Conservation (phyloP, 2,329 filamentous ascomycete genomes). For the Dactylellina drechsleri region DNA sequence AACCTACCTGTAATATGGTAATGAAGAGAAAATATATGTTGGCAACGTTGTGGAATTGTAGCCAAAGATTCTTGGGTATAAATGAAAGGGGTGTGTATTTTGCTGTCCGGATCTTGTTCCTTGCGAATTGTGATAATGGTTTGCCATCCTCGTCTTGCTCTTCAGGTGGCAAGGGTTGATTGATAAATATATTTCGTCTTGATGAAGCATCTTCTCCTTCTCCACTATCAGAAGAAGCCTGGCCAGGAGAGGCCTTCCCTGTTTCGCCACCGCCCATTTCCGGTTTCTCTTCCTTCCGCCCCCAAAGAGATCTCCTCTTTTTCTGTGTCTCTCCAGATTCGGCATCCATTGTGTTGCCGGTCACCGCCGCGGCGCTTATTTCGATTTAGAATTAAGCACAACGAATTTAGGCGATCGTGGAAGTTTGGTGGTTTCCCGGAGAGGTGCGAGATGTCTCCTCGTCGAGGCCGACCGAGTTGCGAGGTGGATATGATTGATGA, state of each 20-base stretch:
- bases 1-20: slow-evolving; percentile 88
- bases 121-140: slow-evolving; percentile 74
- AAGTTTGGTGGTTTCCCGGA: neutral
- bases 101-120: slow-evolving; percentile 97
- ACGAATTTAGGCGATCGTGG: too few species aligned
- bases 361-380: neutral
- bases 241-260: slow-evolving; percentile 37
- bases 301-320: slow-evolving; percentile 36
- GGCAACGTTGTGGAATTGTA: slow-evolving; percentile 98
- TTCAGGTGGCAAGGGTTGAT: slow-evolving; percentile 78
- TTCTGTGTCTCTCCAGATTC: slow-evolving; percentile 48
- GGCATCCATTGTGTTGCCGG: slow-evolving; percentile 38
- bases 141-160: slow-evolving; percentile 83
- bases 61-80: slow-evolving; percentile 94
- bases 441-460: neutral
- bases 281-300: slow-evolving; percentile 42
- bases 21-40: slow-evolving; percentile 98
- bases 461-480: neutral
- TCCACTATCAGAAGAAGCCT: slow-evolving; percentile 45
- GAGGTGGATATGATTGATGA: neutral
- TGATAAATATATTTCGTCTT: slow-evolving; percentile 80
- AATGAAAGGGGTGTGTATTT: slow-evolving; percentile 98
- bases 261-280: slow-evolving; percentile 39
- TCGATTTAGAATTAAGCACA: too few species aligned
- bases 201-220: slow-evolving; percentile 34